Evolutionary conservation across 345 rosid genomes (phyloP).

Genomic region (Erysimum cheiranthoides): DNA sequence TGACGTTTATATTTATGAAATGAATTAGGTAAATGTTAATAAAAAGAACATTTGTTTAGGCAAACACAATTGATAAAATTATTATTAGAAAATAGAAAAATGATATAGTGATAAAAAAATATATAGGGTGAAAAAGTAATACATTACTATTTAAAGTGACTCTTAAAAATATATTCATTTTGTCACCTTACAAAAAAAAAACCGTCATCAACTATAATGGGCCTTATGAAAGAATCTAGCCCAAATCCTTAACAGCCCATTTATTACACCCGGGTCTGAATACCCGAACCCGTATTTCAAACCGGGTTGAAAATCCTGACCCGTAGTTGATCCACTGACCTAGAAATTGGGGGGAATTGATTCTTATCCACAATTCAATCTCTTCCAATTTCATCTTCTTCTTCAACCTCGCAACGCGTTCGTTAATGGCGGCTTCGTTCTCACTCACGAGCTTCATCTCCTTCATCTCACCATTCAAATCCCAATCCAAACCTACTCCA

Average conservation of each 20-base stretch:
- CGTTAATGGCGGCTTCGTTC: conserved; percentile 65
- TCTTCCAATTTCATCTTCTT: conserved; percentile 22
- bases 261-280: neutral
- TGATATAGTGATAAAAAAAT: too few species aligned
- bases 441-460: conserved; percentile 71
- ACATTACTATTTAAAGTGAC: neutral
- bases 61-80: neutral
- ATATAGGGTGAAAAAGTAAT: neutral
- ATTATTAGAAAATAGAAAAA: neutral
- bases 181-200: too few species aligned
- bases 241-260: neutral
- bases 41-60: neutral
- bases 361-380: conserved; percentile 48
- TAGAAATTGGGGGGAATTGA: conserved; percentile 31
- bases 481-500: conserved; percentile 49
- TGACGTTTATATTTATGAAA: neutral
- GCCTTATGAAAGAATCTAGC: neutral
- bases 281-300: conserved; percentile 1
- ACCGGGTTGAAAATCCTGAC: conserved; percentile 18
- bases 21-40: neutral
- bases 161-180: too few species aligned
- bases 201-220: neutral
- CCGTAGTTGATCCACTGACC: conserved; percentile 29
- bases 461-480: conserved; percentile 59
- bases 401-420: conserved; percentile 25